phyloP scores from a whole-genome alignment of 2,329 filamentous ascomycete genomes.

The Ramichloridium luteum region DNA sequence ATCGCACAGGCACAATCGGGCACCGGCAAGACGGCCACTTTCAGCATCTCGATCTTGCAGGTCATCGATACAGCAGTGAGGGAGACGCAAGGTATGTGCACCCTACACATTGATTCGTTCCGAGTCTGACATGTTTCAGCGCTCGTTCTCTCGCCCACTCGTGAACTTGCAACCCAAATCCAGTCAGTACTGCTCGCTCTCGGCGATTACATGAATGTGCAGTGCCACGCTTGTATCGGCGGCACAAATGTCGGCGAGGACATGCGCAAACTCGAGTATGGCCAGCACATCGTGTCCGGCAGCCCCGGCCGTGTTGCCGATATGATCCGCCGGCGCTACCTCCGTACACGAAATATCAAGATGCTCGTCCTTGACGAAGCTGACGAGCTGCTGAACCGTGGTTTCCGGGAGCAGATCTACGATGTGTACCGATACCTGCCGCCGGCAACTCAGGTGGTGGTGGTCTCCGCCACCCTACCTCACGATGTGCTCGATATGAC shows the following conservation, averaged over 20 bases:
- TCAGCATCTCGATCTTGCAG: slow-evolving; percentile 98
- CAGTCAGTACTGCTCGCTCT: slow-evolving; percentile 98
- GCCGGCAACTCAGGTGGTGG: slow-evolving; percentile 93
- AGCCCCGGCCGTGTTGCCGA: slow-evolving; percentile 93
- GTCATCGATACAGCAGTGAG: slow-evolving; percentile 93
- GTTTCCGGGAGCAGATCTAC: slow-evolving; percentile 97
- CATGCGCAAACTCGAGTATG: slow-evolving; percentile 93
- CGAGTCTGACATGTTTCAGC: slow-evolving; percentile 45
- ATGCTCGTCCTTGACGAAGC: slow-evolving; percentile 68
- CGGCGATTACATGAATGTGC: slow-evolving; percentile 99
- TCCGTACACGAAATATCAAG: slow-evolving; percentile 64
- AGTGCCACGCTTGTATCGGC: slow-evolving; percentile 97
- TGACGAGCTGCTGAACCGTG: slow-evolving; percentile 74
- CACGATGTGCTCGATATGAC: slow-evolving; percentile 99
- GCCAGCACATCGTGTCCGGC: slow-evolving; percentile 93
- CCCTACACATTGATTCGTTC: slow-evolving; percentile 1
- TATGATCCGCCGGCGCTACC: slow-evolving; percentile 63
- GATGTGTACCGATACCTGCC: slow-evolving; percentile 96
- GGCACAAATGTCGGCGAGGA: slow-evolving; percentile 97
- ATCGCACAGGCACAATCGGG: slow-evolving; percentile 97
- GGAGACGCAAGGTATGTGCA: slow-evolving; percentile 88
- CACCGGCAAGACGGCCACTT: slow-evolving; percentile 98
- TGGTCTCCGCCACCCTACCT: slow-evolving; percentile 89
- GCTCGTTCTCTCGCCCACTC: slow-evolving; percentile 86
- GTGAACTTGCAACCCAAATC: slow-evolving; percentile 94